Evolutionary conservation across 2,329 filamentous ascomycete genomes (phyloP).

Genomic region (Ciborinia camelliae): DNA sequence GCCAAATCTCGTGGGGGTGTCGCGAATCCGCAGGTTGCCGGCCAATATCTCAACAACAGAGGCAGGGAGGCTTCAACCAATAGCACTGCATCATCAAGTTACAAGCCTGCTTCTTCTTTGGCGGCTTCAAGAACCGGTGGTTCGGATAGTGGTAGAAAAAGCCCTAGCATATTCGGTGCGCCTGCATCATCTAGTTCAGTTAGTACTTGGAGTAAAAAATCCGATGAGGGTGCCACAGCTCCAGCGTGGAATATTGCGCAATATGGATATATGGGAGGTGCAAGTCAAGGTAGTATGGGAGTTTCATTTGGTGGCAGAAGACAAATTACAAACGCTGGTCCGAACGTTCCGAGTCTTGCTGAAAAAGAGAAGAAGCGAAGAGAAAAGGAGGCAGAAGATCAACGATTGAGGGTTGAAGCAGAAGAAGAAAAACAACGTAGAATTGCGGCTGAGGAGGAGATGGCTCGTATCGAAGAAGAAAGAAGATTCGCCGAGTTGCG

Average conservation of each 20-base stretch:
- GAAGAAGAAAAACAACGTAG: constrained; percentile 51
- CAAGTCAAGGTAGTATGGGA: constrained; percentile 91
- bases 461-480: constrained; percentile 60
- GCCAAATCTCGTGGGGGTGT: constrained; percentile 57
- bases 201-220: constrained; percentile 87
- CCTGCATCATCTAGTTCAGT: constrained; percentile 54
- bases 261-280: constrained; percentile 97
- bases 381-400: constrained; percentile 56
- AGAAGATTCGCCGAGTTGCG: constrained; percentile 61
- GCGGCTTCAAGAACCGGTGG: constrained; percentile 37
- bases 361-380: constrained; percentile 74
- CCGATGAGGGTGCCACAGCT: constrained; percentile 73
- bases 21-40: constrained; percentile 65
- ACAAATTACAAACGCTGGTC: constrained; percentile 84
- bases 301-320: constrained; percentile 87
- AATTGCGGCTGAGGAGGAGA: constrained; percentile 56
- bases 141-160: constrained; percentile 54
- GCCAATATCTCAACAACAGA: constrained; percentile 43
- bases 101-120: constrained; percentile 41
- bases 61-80: constrained; percentile 52
- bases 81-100: constrained; percentile 56
- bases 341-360: constrained; percentile 73
- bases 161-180: constrained; percentile 57
- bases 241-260: constrained; percentile 99
- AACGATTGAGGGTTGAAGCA: constrained; percentile 53